phyloP scores from a whole-genome alignment of 306 rosid species.

The Prunus fruticosa region DNA sequence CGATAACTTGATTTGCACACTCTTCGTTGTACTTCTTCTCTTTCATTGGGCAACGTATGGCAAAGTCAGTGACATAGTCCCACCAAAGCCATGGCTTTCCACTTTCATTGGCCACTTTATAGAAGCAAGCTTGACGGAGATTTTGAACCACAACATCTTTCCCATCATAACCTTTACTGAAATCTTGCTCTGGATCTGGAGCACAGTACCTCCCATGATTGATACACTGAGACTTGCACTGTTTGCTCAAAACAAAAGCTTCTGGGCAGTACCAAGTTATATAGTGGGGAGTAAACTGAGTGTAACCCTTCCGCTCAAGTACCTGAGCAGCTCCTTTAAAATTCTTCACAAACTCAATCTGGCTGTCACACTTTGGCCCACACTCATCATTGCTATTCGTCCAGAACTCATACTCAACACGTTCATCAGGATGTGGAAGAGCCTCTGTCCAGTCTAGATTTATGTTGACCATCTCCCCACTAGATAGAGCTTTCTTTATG shows the following conservation, averaged over 20 bases:
- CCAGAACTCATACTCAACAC: constrained; percentile 96
- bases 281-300: constrained; percentile 87
- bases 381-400: constrained; percentile 96
- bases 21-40: constrained; percentile 62
- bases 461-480: constrained; percentile 63
- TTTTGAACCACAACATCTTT: constrained; percentile 92
- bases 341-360: constrained; percentile 66
- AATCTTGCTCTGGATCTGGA: constrained; percentile 97
- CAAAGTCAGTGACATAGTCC: constrained; percentile 91
- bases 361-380: constrained; percentile 81
- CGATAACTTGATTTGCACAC: constrained; percentile 80
- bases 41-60: constrained; percentile 95
- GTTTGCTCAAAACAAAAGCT: constrained; percentile 69
- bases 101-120: constrained; percentile 84
- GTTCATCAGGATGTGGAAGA: constrained; percentile 97
- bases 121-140: constrained; percentile 91
- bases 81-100: constrained; percentile 99
- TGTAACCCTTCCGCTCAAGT: constrained; percentile 80
- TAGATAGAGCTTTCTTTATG: constrained; percentile 64
- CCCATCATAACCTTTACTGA: constrained; percentile 87
- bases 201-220: constrained; percentile 93
- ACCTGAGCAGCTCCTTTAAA: constrained; percentile 92
- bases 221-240: constrained; percentile 89
- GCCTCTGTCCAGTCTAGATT: constrained; percentile 98
- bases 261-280: constrained; percentile 96